A percentile compares a stretch with the other conserved stretches of the same genome.
Conservation (phyloP, 805 yeast species). For the Teunomyces funiuensis region DNA sequence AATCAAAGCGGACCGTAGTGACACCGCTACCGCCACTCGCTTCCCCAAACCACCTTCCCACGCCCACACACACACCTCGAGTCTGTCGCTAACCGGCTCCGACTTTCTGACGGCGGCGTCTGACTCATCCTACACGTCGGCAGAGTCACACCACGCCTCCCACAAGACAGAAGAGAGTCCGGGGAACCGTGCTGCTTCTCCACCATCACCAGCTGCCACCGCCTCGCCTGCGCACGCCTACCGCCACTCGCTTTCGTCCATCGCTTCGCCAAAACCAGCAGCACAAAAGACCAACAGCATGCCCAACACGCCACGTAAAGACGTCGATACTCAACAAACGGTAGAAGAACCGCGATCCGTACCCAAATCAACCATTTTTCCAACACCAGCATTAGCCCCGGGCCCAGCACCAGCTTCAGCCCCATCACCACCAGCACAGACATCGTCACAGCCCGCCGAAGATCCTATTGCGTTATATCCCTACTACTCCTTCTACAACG, state of each 20-base stretch:
- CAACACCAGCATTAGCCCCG: background rate
- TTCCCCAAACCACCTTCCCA: constrained; percentile 12
- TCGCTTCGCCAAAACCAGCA: constrained; percentile 1
- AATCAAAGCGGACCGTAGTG: constrained; percentile 13
- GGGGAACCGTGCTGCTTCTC: background rate
- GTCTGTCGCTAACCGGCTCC: constrained; percentile 25
- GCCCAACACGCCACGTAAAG: background rate
- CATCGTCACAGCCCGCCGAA: constrained; percentile 4
- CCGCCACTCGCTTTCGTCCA: background rate
- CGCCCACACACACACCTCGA: constrained; percentile 15
- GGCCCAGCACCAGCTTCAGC: background rate
- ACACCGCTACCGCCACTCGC: background rate
- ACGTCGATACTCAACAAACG: no score
- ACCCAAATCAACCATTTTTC: background rate
- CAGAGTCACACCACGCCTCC: constrained; percentile 16
- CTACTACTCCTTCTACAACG: background rate
- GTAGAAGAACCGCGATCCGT: no score
- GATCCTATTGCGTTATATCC: constrained; percentile 3
- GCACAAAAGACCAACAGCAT: background rate
- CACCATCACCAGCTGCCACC: background rate
- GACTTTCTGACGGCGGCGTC: constrained; percentile 35
- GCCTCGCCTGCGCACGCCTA: no score
- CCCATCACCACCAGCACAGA: constrained; percentile 4
- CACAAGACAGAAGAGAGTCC: background rate
- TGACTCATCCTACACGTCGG: constrained; percentile 30